Conservation (phyloP, 192 early-diverging fungal genomes). For the Mortierella antarctica region DNA sequence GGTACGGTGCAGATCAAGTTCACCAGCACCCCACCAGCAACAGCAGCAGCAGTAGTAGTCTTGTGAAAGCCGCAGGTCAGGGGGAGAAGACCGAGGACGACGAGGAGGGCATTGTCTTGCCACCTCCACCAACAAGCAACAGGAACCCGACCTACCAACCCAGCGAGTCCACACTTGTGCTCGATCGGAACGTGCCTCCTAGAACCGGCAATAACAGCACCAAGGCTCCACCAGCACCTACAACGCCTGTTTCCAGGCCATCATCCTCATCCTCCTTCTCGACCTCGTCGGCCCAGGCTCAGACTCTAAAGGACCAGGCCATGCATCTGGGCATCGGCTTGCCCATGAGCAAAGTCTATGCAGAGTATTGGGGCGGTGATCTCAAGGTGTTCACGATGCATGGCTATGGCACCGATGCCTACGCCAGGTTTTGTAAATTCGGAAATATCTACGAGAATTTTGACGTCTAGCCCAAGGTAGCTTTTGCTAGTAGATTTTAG, state of each 20-base stretch:
- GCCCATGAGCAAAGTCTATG: conserved; percentile 91
- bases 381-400: conserved; percentile 84
- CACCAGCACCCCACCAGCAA: neutral
- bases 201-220: neutral
- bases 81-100: neutral
- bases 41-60: neutral
- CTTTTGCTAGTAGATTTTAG: too few species aligned
- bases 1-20: neutral
- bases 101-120: neutral
- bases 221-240: too few species aligned
- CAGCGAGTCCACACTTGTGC: neutral
- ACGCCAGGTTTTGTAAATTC: conserved; percentile 79
- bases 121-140: conserved; percentile 15
- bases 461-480: conserved; percentile 10
- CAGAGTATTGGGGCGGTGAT: conserved; percentile 95
- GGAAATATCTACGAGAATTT: conserved; percentile 75
- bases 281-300: neutral
- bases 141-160: neutral
- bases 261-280: neutral
- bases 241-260: too few species aligned
- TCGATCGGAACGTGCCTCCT: conserved; percentile 29
- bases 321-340: conserved; percentile 88
- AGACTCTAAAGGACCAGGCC: conserved; percentile 33
- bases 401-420: conserved; percentile 93
- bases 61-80: neutral